Conservation (phyloP, 352 stramenopile genomes). For the Phytophthora sp. region DNA sequence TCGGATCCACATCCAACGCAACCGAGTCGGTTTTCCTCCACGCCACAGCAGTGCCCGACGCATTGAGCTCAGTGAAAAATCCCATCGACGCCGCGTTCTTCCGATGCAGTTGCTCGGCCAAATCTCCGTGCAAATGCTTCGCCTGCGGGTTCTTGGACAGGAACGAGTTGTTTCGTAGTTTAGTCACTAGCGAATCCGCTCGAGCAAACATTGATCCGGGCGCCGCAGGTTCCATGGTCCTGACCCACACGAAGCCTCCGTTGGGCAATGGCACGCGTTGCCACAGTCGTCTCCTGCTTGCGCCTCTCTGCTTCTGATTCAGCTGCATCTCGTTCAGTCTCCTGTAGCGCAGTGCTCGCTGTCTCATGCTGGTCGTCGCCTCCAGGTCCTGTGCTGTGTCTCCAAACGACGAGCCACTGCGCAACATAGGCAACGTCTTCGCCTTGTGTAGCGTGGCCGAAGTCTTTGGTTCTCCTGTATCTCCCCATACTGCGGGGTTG, state of each 20-base stretch:
- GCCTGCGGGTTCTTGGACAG: slow-evolving; percentile 56
- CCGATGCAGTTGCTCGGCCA: slow-evolving; percentile 73
- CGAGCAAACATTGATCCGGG: slow-evolving; percentile 30
- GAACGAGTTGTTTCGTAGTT: slow-evolving; percentile 68
- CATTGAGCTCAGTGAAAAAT: slow-evolving; percentile 67
- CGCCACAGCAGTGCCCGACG: slow-evolving; percentile 47
- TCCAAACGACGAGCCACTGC: slow-evolving; percentile 29
- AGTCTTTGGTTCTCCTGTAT: slow-evolving; percentile 12
- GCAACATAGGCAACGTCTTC: slow-evolving; percentile 38
- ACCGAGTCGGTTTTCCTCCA: slow-evolving; percentile 63
- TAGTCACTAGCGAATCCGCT: slow-evolving; percentile 55
- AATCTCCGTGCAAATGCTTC: slow-evolving; percentile 47
- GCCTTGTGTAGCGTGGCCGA: slow-evolving; percentile 34
- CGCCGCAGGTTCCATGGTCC: slow-evolving; percentile 41
- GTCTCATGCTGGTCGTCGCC: slow-evolving; percentile 45
- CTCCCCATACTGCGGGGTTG: background rate
- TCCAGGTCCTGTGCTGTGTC: slow-evolving; percentile 37
- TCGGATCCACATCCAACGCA: slow-evolving; percentile 50
- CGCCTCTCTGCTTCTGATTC: slow-evolving; percentile 68
- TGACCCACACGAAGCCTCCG: slow-evolving; percentile 70
- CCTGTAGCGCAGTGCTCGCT: slow-evolving; percentile 64
- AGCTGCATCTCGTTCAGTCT: slow-evolving; percentile 74
- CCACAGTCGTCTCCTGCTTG: slow-evolving; percentile 58
- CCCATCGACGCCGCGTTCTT: slow-evolving; percentile 79
- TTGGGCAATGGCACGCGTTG: slow-evolving; percentile 64